These are phyloP conservation scores for Trichoderma sp. DNA, from an alignment of 2,329 filamentous ascomycete genomes.

Conservation along the genomic window DNA sequence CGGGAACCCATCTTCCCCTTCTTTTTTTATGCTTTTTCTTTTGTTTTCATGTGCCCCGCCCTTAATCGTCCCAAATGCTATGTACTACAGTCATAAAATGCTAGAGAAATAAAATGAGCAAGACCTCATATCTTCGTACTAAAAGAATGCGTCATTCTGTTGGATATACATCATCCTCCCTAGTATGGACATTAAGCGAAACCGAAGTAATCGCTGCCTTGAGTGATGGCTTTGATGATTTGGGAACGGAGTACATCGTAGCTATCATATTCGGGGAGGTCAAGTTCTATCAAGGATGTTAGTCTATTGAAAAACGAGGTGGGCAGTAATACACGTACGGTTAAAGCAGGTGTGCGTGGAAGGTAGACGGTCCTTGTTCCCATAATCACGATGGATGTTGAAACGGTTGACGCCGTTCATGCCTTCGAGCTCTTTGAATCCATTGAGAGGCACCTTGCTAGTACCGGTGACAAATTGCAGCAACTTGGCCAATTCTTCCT, in stretches of 20 bases:
- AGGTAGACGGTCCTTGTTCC: conserved; percentile 91
- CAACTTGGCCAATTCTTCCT: conserved; percentile 96
- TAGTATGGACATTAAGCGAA: conserved; percentile 69
- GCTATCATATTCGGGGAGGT: conserved; percentile 96
- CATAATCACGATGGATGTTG: conserved; percentile 98
- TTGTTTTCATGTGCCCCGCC: background rate
- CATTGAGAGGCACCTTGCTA: conserved; percentile 96
- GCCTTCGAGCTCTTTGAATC: conserved; percentile 97
- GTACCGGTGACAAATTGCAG: conserved; percentile 98
- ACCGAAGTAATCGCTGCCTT: conserved; percentile 95
- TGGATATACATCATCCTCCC: background rate
- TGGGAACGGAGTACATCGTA: conserved; percentile 89
- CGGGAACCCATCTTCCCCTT: background rate
- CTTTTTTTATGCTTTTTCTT: background rate
- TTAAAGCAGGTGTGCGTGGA: conserved; percentile 99
- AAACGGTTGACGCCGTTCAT: conserved; percentile 99
- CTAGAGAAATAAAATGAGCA: background rate
- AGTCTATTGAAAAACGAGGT: conserved; percentile 37
- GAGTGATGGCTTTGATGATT: conserved; percentile 94
- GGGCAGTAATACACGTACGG: conserved; percentile 65
- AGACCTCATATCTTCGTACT: background rate
- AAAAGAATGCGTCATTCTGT: background rate
- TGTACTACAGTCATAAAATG: conserved; percentile 27
- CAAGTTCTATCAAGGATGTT: conserved; percentile 72
- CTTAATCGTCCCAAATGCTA: conserved; percentile 24